Base-by-base conservation (phyloP, 257 asterid genomes). In the Gardenia jasminoides region DNA sequence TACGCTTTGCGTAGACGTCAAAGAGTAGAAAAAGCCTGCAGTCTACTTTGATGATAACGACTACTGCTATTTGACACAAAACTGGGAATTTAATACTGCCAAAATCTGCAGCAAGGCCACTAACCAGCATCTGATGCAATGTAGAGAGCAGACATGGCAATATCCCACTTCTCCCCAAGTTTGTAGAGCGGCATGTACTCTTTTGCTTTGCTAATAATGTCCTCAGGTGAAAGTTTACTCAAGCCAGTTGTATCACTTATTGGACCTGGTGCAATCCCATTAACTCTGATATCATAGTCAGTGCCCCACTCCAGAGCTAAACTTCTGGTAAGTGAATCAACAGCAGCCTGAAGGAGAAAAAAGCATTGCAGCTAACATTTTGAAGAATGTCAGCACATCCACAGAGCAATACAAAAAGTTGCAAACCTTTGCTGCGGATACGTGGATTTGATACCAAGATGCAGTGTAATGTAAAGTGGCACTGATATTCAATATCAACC, bases 291-390 rank as follows among this genome's bases (percentile, higher is more conserved):
- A 77, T 92, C 97, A 84, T 92, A 90, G 76, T 94, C 97, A 0
- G 94, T 86, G 43, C 98, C 98, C 98, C 97, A 92, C 86, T 92
- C 98, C 78, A 94, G 87, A 43, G 98, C 97, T 78, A 94, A 87
- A 81, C 83, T 90, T 85, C 97, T 90, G 17, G 97, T 94, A 28
- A 92, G 84, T 66, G 98, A 82, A 85, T 94, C 97, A 85, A 94
- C 82, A 47, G 93, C 97, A 66, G 97, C 97, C 97, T 94, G 87
- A n/a, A 79, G 26, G 72, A 24, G 61, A 46, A 76, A 58, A 41
- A 54, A 76, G 9, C 80, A 70, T 16, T 67, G 67, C 52, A 36
- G 52, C 58, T n/a, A 64, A 79, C 54, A 41, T 43, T 48, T 44
- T 69, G 24, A 67, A 50, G 52, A 65, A 69, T 52, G 59, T 30